Percentiles rank a stretch among this genome's conserved stretches.
Conservation (phyloP, 805 yeast species). For the Candida hungchunana region DNA sequence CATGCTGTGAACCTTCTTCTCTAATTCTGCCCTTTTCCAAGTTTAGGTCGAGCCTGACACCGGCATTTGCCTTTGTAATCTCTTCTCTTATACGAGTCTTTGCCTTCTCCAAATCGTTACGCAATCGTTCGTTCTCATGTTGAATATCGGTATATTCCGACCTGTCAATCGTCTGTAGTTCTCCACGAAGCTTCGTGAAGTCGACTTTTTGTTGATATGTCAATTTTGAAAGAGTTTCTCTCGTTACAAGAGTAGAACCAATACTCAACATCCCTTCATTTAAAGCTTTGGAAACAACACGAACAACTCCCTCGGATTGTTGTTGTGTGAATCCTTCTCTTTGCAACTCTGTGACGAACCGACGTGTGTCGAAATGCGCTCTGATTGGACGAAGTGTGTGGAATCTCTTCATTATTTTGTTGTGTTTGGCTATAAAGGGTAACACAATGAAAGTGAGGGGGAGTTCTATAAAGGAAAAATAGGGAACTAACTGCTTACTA, state of each 20-base stretch:
- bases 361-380: constrained; percentile 26
- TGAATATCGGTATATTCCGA: constrained; percentile 77
- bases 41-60: constrained; percentile 85
- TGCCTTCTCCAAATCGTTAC: constrained; percentile 80
- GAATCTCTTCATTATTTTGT: neutral
- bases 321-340: constrained; percentile 65
- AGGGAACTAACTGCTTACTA: too few species aligned
- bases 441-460: too few species aligned
- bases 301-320: constrained; percentile 79
- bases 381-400: constrained; percentile 1
- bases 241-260: constrained; percentile 74
- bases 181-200: constrained; percentile 91
- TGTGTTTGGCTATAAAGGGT: too few species aligned
- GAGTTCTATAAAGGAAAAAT: too few species aligned
- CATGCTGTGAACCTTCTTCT: constrained; percentile 91
- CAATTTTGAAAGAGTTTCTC: constrained; percentile 75
- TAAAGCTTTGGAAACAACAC: constrained; percentile 66
- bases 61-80: constrained; percentile 83
- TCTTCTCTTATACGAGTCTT: constrained; percentile 86
- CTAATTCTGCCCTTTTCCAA: constrained; percentile 93
- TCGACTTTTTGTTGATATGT: constrained; percentile 96
- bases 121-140: constrained; percentile 81
- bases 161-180: constrained; percentile 81
- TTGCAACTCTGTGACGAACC: constrained; percentile 28
- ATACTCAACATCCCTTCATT: constrained; percentile 76